Conservation (phyloP, 148 eudicot genomes). For the Diospyros kaki region DNA sequence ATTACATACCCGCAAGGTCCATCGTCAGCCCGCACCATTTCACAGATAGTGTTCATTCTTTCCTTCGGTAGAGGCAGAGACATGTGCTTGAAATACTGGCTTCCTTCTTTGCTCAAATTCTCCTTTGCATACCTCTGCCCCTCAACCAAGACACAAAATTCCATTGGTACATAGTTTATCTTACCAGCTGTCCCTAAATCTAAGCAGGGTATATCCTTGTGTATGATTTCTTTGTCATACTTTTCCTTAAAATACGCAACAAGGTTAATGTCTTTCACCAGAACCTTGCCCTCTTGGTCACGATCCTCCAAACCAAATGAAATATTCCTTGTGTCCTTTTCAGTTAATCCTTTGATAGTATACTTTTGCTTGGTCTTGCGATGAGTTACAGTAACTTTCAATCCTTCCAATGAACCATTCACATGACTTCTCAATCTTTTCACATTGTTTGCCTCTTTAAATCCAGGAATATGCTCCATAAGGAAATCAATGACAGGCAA, state of each 20-base stretch:
- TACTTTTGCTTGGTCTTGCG: constrained; percentile 56
- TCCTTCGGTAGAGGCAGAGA: constrained; percentile 39
- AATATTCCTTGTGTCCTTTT: constrained; percentile 29
- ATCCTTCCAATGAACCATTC: constrained; percentile 29
- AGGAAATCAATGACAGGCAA: constrained; percentile 55
- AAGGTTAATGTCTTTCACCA: constrained; percentile 24
- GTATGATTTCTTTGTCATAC: constrained; percentile 28
- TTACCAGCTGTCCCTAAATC: constrained; percentile 42
- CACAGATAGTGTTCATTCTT: constrained; percentile 40
- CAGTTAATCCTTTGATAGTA: constrained; percentile 40
- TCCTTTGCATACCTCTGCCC: constrained; percentile 69
- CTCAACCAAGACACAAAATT: constrained; percentile 63
- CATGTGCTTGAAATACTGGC: constrained; percentile 30
- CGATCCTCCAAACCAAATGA: constrained; percentile 42
- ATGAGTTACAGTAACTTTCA: constrained; percentile 61
- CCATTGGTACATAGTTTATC: constrained; percentile 56
- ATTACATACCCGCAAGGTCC: constrained; percentile 64
- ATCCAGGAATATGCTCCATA: constrained; percentile 24
- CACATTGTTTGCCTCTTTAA: constrained; percentile 18
- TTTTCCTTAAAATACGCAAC: constrained; percentile 52
- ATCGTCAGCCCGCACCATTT: constrained; percentile 46
- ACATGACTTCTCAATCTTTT: constrained; percentile 14
- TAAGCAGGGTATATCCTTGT: constrained; percentile 47
- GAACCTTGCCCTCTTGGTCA: constrained; percentile 22
- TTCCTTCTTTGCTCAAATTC: constrained; percentile 27